Evolutionary conservation across 208 protist genomes (phyloP).

Genomic region (Crithidia brevicula): DNA sequence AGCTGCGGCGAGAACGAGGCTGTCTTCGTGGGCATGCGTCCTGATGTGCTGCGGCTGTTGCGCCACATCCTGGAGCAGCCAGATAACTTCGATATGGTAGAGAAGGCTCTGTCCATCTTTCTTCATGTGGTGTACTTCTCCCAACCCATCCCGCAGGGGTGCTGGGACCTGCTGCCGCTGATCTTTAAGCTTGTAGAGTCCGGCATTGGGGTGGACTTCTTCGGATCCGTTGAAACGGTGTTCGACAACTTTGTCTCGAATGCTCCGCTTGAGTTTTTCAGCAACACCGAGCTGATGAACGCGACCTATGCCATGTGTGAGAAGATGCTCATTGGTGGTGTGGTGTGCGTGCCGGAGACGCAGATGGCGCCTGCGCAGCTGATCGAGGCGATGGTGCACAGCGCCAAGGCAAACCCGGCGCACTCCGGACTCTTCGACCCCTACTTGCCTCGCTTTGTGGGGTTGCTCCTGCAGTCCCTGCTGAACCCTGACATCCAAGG

Average conservation of each 20-base stretch:
- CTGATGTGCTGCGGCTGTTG: slow-evolving; percentile 67
- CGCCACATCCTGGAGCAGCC: slow-evolving; percentile 61
- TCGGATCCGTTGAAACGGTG: slow-evolving; percentile 78
- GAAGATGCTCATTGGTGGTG: slow-evolving; percentile 81
- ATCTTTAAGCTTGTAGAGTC: slow-evolving; percentile 69
- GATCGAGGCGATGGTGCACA: slow-evolving; percentile 87
- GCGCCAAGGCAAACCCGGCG: slow-evolving; percentile 60
- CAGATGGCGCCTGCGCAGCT: slow-evolving; percentile 74
- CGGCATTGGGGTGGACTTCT: slow-evolving; percentile 88
- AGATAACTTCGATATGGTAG: slow-evolving; percentile 85
- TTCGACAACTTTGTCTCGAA: slow-evolving; percentile 85
- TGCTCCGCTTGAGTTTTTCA: slow-evolving; percentile 62
- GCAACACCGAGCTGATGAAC: slow-evolving; percentile 71
- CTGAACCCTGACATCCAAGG: slow-evolving; percentile 53
- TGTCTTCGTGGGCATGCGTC: slow-evolving; percentile 53
- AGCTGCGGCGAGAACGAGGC: slow-evolving; percentile 55
- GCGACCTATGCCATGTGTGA: slow-evolving; percentile 69
- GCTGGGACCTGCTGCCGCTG: slow-evolving; percentile 72
- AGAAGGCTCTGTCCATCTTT: slow-evolving; percentile 80
- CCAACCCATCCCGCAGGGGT: slow-evolving; percentile 64
- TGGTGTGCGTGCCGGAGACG: slow-evolving; percentile 53
- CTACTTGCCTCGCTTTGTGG: slow-evolving; percentile 66
- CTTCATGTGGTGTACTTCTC: slow-evolving; percentile 71
- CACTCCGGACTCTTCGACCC: slow-evolving; percentile 54
- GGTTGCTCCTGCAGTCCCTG: slow-evolving; percentile 73